Evolutionary conservation across 1,284 basidiomycete genomes (phyloP).

Genomic region (Ustilago nuda): DNA sequence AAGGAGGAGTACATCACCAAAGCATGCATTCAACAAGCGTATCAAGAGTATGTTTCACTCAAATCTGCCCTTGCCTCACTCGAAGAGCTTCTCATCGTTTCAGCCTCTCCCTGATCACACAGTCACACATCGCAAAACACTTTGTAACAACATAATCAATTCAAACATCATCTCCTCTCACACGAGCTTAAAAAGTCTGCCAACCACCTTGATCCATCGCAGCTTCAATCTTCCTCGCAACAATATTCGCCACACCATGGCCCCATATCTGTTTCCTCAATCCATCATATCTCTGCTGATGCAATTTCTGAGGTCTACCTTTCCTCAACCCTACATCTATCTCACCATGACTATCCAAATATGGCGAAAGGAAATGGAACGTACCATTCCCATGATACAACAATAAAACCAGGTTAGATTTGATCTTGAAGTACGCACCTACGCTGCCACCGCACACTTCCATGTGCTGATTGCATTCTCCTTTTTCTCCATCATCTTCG

Average conservation of each 20-base stretch:
- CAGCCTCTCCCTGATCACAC: background rate
- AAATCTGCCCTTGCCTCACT: constrained; percentile 1
- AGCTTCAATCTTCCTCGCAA: constrained; percentile 85
- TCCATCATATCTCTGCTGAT: constrained; percentile 89
- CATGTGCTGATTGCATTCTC: constrained; percentile 94
- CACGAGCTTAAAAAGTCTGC: constrained; percentile 78
- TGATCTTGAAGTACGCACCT: constrained; percentile 91
- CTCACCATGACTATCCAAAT: constrained; percentile 94
- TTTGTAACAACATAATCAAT: constrained; percentile 1
- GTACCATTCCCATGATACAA: constrained; percentile 89
- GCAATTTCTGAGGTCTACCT: constrained; percentile 88
- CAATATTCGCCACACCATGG: constrained; percentile 88
- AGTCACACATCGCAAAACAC: background rate
- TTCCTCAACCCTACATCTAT: constrained; percentile 89
- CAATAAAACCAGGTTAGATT: constrained; percentile 91
- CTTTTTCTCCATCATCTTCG: constrained; percentile 73
- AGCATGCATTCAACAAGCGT: constrained; percentile 36
- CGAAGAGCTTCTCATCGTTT: constrained; percentile 7
- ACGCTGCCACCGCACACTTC: constrained; percentile 91
- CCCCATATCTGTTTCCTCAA: constrained; percentile 88
- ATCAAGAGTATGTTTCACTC: constrained; percentile 32
- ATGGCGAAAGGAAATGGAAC: constrained; percentile 84
- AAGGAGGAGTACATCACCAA: constrained; percentile 11
- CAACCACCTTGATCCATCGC: constrained; percentile 87
- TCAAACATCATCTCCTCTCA: background rate